These are phyloP conservation scores for Phytophthora podocarpi DNA, from an alignment of 352 stramenopile genomes.

Conservation along the genomic window DNA sequence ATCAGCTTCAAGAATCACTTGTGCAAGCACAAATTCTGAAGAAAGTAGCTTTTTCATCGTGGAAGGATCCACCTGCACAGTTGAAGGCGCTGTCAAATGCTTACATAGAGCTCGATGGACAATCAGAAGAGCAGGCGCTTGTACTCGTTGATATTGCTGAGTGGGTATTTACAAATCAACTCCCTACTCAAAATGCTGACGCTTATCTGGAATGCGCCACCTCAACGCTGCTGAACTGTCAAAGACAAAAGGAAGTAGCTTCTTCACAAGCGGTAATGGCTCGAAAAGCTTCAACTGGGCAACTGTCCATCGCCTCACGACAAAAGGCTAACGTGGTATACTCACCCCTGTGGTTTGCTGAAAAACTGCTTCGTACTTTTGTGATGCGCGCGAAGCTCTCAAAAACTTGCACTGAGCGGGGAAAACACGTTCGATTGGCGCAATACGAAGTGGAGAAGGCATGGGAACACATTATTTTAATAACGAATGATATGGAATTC, in stretches of 20 bases:
- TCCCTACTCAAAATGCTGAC: conserved; percentile 58
- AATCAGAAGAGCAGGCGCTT: conserved; percentile 63
- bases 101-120: conserved; percentile 60
- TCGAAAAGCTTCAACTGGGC: conserved; percentile 16
- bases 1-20: conserved; percentile 46
- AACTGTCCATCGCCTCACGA: conserved; percentile 6
- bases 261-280: conserved; percentile 10
- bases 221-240: conserved; percentile 44
- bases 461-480: conserved; percentile 57
- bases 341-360: conserved; percentile 54
- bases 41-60: conserved; percentile 70
- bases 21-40: conserved; percentile 68
- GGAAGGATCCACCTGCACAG: conserved; percentile 58
- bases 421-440: conserved; percentile 36
- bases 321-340: conserved; percentile 23
- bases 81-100: conserved; percentile 62
- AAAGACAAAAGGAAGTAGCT: conserved; percentile 27
- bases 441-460: conserved; percentile 49
- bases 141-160: conserved; percentile 85
- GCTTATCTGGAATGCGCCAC: conserved; percentile 62
- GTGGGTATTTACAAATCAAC: conserved; percentile 80
- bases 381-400: conserved; percentile 47
- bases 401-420: conserved; percentile 39
- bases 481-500: conserved; percentile 51
- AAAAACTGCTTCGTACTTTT: conserved; percentile 66